Evolutionary conservation across 1,139 yeast species (phyloP).

Genomic region (Candida smagusa): DNA sequence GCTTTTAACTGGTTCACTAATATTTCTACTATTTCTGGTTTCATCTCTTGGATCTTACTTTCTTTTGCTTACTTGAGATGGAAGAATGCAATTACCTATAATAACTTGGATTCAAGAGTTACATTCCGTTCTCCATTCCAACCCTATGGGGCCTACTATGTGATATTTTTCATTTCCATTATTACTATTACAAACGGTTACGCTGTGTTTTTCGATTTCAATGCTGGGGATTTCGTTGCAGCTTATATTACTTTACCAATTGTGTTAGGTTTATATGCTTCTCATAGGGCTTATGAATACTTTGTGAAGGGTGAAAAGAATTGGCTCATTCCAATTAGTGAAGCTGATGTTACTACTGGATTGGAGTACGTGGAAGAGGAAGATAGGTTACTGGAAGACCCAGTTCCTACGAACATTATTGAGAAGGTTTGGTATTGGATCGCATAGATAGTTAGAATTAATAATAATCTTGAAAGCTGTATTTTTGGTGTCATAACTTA

Average conservation of each 20-base stretch:
- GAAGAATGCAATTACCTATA: constrained; percentile 48
- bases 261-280: constrained; percentile 44
- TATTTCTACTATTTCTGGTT: constrained; percentile 68
- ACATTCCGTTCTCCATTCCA: constrained; percentile 47
- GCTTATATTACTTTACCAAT: constrained; percentile 62
- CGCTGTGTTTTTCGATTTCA: constrained; percentile 52
- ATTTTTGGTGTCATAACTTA: too few species aligned
- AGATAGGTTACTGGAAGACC: constrained; percentile 18
- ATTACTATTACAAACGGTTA: constrained; percentile 57
- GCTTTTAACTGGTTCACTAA: constrained; percentile 67
- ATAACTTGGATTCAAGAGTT: constrained; percentile 43
- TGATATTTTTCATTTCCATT: constrained; percentile 42
- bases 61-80: constrained; percentile 48
- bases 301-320: constrained; percentile 23
- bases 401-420: constrained; percentile 16
- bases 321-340: constrained; percentile 38
- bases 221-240: constrained; percentile 53
- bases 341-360: constrained; percentile 46
- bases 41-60: constrained; percentile 62
- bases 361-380: constrained; percentile 35
- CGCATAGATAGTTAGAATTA: constrained; percentile 7
- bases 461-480: too few species aligned
- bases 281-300: constrained; percentile 32
- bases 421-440: constrained; percentile 22
- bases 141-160: constrained; percentile 51